Evolutionary conservation across 2,329 filamentous ascomycete species (phyloP), one percentile per base, ranked within the genome.

Genomic region (Sclerotinia sclerotiorum): DNA sequence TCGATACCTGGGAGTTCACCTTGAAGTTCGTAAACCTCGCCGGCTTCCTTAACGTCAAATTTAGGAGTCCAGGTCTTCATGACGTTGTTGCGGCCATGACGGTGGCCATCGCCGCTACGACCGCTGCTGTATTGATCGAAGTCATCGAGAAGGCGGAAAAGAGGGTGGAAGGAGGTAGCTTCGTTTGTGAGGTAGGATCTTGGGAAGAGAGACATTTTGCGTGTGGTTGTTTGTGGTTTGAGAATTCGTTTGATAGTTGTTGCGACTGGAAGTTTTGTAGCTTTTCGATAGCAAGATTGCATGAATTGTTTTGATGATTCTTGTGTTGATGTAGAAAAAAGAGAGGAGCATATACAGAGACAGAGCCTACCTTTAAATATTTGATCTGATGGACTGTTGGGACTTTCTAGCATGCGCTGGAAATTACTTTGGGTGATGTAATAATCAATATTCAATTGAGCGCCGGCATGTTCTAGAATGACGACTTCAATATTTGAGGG

Each of bases 1-100:
- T 86, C 85, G 74, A 94, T 83, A 67, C 92, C 92, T 0, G 91
- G 89, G 7, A 94, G 86, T 79, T 94, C 91, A 75, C 91, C 92
- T 74, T 94, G 87, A 27, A 94, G 88, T 79, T 94, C 89, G 77
- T 93, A 94, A 71, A 82, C 78, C 7, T 87, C 80, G 70, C 85
- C 84, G 17, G 85, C 86, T 81, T 95, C 92, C 78, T 86, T 88
- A 70, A 94, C 84, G 75, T 94, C 91, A 76, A 94, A 94, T 79
- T 88, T 90, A 67, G 91, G 92, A 69, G 86, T 85, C 85, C 93
- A 94, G 76, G 85, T 82, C 58, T 74, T 77, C 48, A 72, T 66
- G 48, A 42, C 24, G 58, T 72, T 70, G 62, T 54, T 70, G 60
- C 70, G 70, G 46, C 71, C 72, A 29, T 69, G 68, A 44, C 60